phyloP scores from a whole-genome alignment of 768 basidiomycete genomes.

The Russula earlei region DNA sequence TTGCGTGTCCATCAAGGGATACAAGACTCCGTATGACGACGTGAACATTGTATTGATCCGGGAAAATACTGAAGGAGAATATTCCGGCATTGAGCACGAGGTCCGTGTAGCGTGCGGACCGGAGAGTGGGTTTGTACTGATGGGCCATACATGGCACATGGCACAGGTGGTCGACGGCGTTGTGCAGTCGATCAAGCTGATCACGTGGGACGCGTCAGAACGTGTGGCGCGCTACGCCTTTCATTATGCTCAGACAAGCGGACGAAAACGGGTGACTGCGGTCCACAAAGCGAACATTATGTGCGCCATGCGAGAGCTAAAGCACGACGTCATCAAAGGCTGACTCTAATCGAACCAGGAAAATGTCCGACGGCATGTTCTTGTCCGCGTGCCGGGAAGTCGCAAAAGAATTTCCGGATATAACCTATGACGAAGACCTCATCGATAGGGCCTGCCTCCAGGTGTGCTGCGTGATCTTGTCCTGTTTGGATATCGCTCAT shows the following conservation, averaged over 20 bases:
- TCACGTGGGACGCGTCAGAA: conserved; percentile 98
- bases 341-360: conserved; percentile 44
- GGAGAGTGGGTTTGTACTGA: conserved; percentile 2
- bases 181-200: conserved; percentile 98
- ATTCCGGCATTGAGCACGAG: conserved; percentile 99
- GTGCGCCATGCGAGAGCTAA: conserved; percentile 33
- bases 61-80: conserved; percentile 99
- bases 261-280: conserved; percentile 88
- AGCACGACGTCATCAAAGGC: conserved; percentile 7
- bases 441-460: conserved; percentile 93
- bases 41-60: conserved; percentile 98
- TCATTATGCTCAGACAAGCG: conserved; percentile 86
- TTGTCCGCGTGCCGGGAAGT: conserved; percentile 94
- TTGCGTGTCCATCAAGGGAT: conserved; percentile 90
- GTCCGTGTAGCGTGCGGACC: conserved; percentile 31
- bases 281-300: conserved; percentile 99
- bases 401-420: conserved; percentile 88
- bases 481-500: neutral
- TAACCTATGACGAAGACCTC: conserved; percentile 93
- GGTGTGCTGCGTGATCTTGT: conserved; percentile 34
- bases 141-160: no score
- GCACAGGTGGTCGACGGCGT: conserved; percentile 89
- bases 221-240: conserved; percentile 98
- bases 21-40: conserved; percentile 97
- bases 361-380: conserved; percentile 99